Conservation (phyloP, 2,329 filamentous ascomycete species). For the Colletotrichum incanum region DNA sequence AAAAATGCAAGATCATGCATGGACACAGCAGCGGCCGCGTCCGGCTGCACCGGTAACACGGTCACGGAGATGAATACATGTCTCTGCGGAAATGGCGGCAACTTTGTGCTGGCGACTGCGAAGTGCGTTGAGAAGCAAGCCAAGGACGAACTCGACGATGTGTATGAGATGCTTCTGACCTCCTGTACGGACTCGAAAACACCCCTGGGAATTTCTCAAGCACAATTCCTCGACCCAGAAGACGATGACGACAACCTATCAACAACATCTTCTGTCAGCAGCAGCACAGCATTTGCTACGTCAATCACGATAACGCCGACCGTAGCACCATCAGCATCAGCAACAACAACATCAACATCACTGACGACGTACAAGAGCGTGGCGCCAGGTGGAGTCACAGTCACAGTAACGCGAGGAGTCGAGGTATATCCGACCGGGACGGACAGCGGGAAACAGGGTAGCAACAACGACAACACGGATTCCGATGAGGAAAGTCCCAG, state of each 20-base stretch:
- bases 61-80: slow-evolving; percentile 37
- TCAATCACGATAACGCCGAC: slow-evolving; percentile 5
- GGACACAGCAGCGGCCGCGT: slow-evolving; percentile 28
- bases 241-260: slow-evolving; percentile 29
- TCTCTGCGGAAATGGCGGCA: slow-evolving; percentile 48
- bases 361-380: slow-evolving; percentile 39
- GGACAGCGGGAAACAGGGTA: slow-evolving; percentile 10
- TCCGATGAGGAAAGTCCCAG: background rate
- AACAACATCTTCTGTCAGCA: background rate
- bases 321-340: background rate
- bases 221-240: slow-evolving; percentile 56
- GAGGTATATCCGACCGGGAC: slow-evolving; percentile 29
- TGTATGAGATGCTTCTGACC: slow-evolving; percentile 60
- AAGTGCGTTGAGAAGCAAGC: slow-evolving; percentile 59
- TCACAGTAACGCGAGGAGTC: slow-evolving; percentile 33
- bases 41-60: slow-evolving; percentile 35
- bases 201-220: slow-evolving; percentile 58
- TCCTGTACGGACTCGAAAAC: slow-evolving; percentile 64
- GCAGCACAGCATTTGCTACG: slow-evolving; percentile 15
- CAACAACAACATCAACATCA: background rate
- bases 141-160: slow-evolving; percentile 55
- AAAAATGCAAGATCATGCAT: slow-evolving; percentile 26
- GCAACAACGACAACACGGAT: background rate
- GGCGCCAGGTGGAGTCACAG: slow-evolving; percentile 32
- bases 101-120: slow-evolving; percentile 65